Evolutionary conservation across 495 filamentous ascomycete species (phyloP), one percentile per base, ranked within the genome.

Genomic region (Hyphodiscus hymeniophilus): DNA sequence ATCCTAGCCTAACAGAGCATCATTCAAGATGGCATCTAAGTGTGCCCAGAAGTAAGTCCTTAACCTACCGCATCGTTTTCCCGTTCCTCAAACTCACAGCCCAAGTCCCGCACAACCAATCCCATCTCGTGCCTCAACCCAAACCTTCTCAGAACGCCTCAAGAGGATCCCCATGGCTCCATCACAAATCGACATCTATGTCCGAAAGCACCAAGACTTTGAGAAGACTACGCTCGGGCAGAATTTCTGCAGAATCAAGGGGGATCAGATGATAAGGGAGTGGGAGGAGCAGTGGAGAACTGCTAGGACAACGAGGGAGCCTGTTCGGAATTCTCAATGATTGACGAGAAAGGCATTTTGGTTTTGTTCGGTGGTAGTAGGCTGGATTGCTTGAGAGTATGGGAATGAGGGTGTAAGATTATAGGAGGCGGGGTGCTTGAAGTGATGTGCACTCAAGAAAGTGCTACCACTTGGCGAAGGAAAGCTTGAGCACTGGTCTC

Each of bases 161-260:
- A 16, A 12, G 7, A 5, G 11, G 7, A 3, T 43, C 13, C 20
- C 39, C 11, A 10, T 16, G 3, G 38, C 38, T 13, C 30, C 24
- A n/a, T 50, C 47, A 16, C 42, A 50, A 6, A 13, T 50, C 2
- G 3, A 43, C n/a, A 34, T 12, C 1, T 50, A 50, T 21, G 16
- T 50, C 12, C 15, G 43, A 22, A 42, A 2, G 8, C 17, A 17
- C 13, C 38, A 43, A 20, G 16, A 42, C 24, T 50, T 33, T 20
- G 47, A 50, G 47, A 50, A 21, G 31, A 8, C 21, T 11, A 15
- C 32, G 5, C 30, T 50, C 13, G 47, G 47, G 13, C 47, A 42
- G 13, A 11, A 22, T 1, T 0, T 26, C 4, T 16, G 7, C 13
- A 43, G 20, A 17, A 8, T 7, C 3, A 38, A 36, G 15, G 17